A percentile compares a stretch with the other conserved stretches of the same genome.
Conservation (phyloP, 2,329 filamentous ascomycete genomes). For the Fusarium verticillioides region DNA sequence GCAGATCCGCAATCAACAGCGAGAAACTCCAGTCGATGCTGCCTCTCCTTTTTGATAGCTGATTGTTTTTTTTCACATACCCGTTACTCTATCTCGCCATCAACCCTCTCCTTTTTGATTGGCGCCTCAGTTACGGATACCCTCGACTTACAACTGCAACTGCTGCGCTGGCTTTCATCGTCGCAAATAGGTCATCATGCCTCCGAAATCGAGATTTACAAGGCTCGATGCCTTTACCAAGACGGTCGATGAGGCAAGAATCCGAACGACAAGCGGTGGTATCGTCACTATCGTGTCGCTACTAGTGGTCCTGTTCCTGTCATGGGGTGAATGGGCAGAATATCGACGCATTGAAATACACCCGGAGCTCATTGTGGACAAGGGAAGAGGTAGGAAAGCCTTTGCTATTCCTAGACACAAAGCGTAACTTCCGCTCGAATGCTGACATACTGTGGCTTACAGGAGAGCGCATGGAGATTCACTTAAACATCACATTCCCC, state of each 20-base stretch:
- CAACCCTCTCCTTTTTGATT: constrained; percentile 34
- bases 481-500: constrained; percentile 96
- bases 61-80: constrained; percentile 14
- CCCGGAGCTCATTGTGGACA: constrained; percentile 95
- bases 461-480: constrained; percentile 99
- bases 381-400: constrained; percentile 78
- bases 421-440: background rate
- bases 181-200: constrained; percentile 65
- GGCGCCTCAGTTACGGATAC: constrained; percentile 19
- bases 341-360: constrained; percentile 87
- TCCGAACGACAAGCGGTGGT: constrained; percentile 94
- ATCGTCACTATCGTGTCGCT: constrained; percentile 93
- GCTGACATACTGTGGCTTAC: constrained; percentile 38
- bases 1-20: constrained; percentile 21
- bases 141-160: constrained; percentile 19
- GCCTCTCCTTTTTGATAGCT: constrained; percentile 31
- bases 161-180: constrained; percentile 5
- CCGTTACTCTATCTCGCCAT: constrained; percentile 5
- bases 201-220: constrained; percentile 92
- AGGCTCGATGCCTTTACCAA: constrained; percentile 99
- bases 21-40: constrained; percentile 26
- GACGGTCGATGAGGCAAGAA: constrained; percentile 96
- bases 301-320: constrained; percentile 86
- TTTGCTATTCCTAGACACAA: background rate
- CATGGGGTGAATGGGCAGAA: constrained; percentile 96